Evolutionary conservation across 352 stramenopile genomes (phyloP), one percentile per base, ranked within the genome.

Genomic region (Blastocystis sp.): DNA sequence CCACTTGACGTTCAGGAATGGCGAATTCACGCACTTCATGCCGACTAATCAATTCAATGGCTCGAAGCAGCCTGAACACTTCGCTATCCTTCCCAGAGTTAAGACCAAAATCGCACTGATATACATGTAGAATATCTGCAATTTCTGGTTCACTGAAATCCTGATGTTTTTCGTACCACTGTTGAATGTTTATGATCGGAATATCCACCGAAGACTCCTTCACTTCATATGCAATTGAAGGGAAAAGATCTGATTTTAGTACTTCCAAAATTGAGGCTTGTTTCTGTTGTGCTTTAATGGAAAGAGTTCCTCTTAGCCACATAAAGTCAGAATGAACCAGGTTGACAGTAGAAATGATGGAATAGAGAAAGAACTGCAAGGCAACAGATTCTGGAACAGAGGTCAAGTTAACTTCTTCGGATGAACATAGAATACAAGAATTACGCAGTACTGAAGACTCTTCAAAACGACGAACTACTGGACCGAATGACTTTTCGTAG

Each of bases 211-310:
- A 69, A 37, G 69, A 85, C 11, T 55, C 73, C 2, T 85, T 85
- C n/a, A 39, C 9, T n/a, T 85, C 73, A 9, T 39, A 41, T 18
- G 18, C 34, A 16, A 85, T 13, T 16, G 8, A 7, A 9, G 73
- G 73, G n/a, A 66, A 26, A 30, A 85, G 16, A 16, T 34, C 54
- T 8, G 50, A 43, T 16, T 66, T 65, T 24, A 68, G 47, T 16
- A 68, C 2, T 30, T 65, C 13, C 50, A 85, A 16, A 30, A 68
- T 9, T 20, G 20, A 16, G 8, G 18, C 53, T 39, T 65, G 34
- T 45, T 85, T 68, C n/a, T 69, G 53, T 30, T 85, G 65, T 8
- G 68, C 20, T 66, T 85, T 85, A 6, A 85, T 66, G 0, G 53
- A 85, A 5, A 85, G 56, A 0, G 43, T 50, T 9, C 73, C 53